Evolutionary conservation across 768 basidiomycete species (phyloP), one percentile per base, ranked within the genome.

Genomic region (Boletus edulis): DNA sequence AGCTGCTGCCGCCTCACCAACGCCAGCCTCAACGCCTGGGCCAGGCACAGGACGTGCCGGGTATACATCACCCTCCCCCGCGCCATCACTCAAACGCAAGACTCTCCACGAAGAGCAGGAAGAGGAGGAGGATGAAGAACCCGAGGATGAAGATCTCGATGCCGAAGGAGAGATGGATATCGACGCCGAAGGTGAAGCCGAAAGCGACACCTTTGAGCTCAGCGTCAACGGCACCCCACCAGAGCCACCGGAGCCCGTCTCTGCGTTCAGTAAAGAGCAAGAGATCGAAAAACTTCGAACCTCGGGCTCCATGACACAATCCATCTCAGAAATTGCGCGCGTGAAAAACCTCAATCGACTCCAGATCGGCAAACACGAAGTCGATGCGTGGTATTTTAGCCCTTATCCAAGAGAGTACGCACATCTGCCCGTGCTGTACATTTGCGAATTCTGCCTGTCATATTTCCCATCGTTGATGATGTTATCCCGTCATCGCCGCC

Each of bases 341-440:
- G 97, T 99, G 65, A 98, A 98, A 79, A 99, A 99, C 70, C 81
- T 99, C 62, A 97, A 98, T 72, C 86, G 91, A 55, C 81, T 99
- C 29, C 94, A 96, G 71, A 98, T 99, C 57, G 97, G 97, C 54
- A 85, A 83, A 69, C 88, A 97, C 76, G 93, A 97, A 74, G 92
- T 99, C 62, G 97, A 99, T 64, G 89, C 97, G n/a, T 99, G 97
- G 97, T 99, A 99, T 74, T 98, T 98, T 79, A 94, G 91, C 65
- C 97, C 97, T 22, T 99, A 98, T 75, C 97, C 97, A 12, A 89
- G 92, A 74, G 97, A 98, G 75, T 98, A 92, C 76, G 94, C 97
- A 43, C 91, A 98, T 72, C 84, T 96, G 27, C 94, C 95, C 18
- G 77, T 95, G 58, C 81, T 99, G 43, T 98, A 95, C 79, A 86